A percentile compares a stretch with the other conserved stretches of the same genome.
phyloP scores from a whole-genome alignment of 2,329 filamentous ascomycete species.

The Botrytis medusae region DNA sequence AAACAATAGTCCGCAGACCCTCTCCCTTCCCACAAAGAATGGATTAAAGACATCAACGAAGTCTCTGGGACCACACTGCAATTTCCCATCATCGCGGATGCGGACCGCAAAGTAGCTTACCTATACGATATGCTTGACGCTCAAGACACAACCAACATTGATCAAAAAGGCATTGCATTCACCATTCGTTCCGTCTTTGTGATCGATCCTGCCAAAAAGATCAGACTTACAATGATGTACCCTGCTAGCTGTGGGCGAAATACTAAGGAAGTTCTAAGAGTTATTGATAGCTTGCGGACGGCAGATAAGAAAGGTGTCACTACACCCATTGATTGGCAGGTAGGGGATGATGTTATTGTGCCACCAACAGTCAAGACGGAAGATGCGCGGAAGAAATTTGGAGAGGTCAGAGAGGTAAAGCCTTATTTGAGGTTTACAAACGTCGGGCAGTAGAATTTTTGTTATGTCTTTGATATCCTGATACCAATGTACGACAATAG shows the following conservation, averaged over 20 bases:
- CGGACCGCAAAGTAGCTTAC: slow-evolving; percentile 67
- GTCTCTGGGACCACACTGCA: slow-evolving; percentile 64
- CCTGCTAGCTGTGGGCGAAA: slow-evolving; percentile 83
- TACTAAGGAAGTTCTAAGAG: slow-evolving; percentile 71
- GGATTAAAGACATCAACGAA: slow-evolving; percentile 84
- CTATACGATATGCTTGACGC: slow-evolving; percentile 55
- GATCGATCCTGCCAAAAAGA: slow-evolving; percentile 88
- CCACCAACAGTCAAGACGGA: slow-evolving; percentile 76
- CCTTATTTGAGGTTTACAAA: slow-evolving; percentile 21
- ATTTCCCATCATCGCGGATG: slow-evolving; percentile 79
- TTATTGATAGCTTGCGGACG: slow-evolving; percentile 53
- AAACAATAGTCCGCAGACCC: slow-evolving; percentile 65
- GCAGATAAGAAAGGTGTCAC: slow-evolving; percentile 83
- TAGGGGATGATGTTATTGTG: slow-evolving; percentile 86
- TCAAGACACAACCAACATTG: slow-evolving; percentile 75
- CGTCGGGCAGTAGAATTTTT: neutral
- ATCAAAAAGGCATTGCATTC: slow-evolving; percentile 78
- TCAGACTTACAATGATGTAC: slow-evolving; percentile 85
- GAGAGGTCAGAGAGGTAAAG: slow-evolving; percentile 53
- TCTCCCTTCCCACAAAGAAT: slow-evolving; percentile 74
- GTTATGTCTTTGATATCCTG: neutral
- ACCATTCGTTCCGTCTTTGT: slow-evolving; percentile 91
- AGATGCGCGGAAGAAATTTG: slow-evolving; percentile 83
- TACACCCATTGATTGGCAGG: slow-evolving; percentile 83
- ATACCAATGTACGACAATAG: neutral